Conservation (phyloP, 805 yeast genomes). For the Millerago galiae region DNA sequence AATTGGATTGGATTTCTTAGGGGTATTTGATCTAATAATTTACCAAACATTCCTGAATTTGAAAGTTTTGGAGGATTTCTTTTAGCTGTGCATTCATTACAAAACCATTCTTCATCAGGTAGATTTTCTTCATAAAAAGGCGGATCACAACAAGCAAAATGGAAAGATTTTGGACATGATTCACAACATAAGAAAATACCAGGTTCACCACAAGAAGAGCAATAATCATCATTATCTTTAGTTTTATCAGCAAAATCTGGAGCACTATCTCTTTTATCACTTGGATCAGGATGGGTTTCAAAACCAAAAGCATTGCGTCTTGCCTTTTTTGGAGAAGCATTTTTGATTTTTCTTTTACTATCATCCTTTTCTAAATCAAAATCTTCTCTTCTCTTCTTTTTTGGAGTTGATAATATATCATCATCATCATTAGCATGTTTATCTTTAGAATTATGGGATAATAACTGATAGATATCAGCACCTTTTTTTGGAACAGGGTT, state of each 20-base stretch:
- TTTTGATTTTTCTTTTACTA: conserved; percentile 20
- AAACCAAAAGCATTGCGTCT: conserved; percentile 41
- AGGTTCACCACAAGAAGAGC: conserved; percentile 83
- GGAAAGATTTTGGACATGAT: conserved; percentile 86
- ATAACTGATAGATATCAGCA: conserved; percentile 9
- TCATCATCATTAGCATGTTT: not conserved
- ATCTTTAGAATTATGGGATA: not conserved
- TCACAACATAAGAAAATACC: conserved; percentile 94
- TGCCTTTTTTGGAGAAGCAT: conserved; percentile 24
- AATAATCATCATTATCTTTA: conserved; percentile 73
- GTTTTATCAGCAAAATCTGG: conserved; percentile 27
- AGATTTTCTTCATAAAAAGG: conserved; percentile 68
- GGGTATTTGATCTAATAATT: conserved; percentile 52
- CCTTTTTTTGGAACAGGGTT: conserved; percentile 7
- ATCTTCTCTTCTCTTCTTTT: not conserved
- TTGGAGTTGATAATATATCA: conserved; percentile 8
- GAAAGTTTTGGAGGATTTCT: conserved; percentile 29
- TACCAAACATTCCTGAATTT: conserved; percentile 39
- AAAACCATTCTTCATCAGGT: conserved; percentile 89
- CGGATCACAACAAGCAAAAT: conserved; percentile 86
- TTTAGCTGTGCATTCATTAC: conserved; percentile 63
- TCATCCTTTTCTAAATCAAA: conserved; percentile 3
- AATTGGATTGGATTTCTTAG: conserved; percentile 61
- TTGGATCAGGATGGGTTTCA: conserved; percentile 20
- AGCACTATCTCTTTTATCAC: conserved; percentile 25